Base-by-base conservation (phyloP, 768 basidiomycete genomes). In the Candolleomyces aberdarensis region DNA sequence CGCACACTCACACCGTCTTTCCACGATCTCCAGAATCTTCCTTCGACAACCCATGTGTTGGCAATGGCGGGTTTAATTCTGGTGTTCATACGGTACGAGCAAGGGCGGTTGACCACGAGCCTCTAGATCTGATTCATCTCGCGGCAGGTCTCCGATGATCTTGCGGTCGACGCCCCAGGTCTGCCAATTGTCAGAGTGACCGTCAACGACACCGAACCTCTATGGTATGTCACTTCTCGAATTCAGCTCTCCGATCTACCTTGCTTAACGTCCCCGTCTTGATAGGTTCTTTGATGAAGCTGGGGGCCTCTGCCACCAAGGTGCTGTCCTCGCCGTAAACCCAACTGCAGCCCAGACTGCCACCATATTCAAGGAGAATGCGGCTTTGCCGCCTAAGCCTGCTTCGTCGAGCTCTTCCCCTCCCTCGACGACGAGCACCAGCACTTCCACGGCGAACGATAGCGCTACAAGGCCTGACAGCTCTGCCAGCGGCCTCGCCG, bases 271-370 rank as follows among this genome's bases (percentile, higher is more conserved):
- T 31, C 50, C 19, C 15, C 8, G 15, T 19, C 17, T 40, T 41
- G 19, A 11, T 53, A 76, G 74, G 74, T 74, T 77, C 67, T 78
- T 75, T 59, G 77, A 78, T 59, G 66, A 76, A 66, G 78, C 77
- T 15, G 72, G 74, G 50, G 76, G 77, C 19, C 63, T 69, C n/a
- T 78, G 75, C 63, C 64, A 67, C 36, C 64, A 74, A 63, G 78
- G 76, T 13, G 76, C 71, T 3, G 72, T 78, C 14, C 67, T 78
- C n/a, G 69, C 77, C 22, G 71, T 76, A 31, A 78, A 78, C 59
- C 76, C 77, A 10, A 65, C 74, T 3, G 29, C 44, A 8, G 62
- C 65, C 11, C 74, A 77, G 63, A 74, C 72, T 19, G 72, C 73
- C 48, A 70, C 71, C 13, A 67, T 61, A 2, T 78, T 78, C 65